These are phyloP conservation scores for Gentiana straminea DNA, from an alignment of 257 asterid genomes.

Conservation along the genomic window DNA sequence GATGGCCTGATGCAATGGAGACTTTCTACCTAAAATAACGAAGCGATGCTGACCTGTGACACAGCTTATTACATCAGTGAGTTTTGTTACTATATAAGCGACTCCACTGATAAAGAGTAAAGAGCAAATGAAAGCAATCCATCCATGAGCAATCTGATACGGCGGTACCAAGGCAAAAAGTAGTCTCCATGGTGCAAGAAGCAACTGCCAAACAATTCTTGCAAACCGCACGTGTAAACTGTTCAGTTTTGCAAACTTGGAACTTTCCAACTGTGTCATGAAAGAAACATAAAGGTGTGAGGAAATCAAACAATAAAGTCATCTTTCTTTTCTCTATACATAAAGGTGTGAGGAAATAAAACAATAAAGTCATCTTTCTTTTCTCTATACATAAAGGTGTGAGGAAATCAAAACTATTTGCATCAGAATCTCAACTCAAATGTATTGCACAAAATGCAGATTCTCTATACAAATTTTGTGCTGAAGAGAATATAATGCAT, in stretches of 20 bases:
- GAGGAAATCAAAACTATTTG: too few relatives aligned
- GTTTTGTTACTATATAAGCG: conserved; percentile 70
- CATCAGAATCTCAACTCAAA: too few relatives aligned
- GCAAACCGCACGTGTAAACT: conserved; percentile 26
- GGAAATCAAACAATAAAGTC: not conserved
- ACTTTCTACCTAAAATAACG: too few relatives aligned
- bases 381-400: not conserved
- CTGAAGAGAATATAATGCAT: too few relatives aligned
- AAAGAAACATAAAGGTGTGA: not conserved
- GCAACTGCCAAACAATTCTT: conserved; percentile 46
- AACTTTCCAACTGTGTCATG: conserved; percentile 49
- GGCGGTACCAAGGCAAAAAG: conserved; percentile 88
- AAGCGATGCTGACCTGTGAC: conserved; percentile 44
- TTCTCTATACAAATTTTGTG: too few relatives aligned
- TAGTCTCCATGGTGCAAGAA: conserved; percentile 75
- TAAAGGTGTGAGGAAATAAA: not conserved
- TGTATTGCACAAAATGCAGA: too few relatives aligned
- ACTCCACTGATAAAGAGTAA: conserved; percentile 70
- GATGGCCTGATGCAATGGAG: too few relatives aligned
- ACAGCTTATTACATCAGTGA: conserved; percentile 81
- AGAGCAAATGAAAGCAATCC: conserved; percentile 78
- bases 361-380: not conserved
- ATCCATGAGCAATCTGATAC: conserved; percentile 84
- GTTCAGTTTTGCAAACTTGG: conserved; percentile 39
- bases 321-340: not conserved